Percentiles rank a stretch among this genome's conserved stretches.
phyloP scores from a whole-genome alignment of 805 yeast species.

The Teunomyces gatunensis region DNA sequence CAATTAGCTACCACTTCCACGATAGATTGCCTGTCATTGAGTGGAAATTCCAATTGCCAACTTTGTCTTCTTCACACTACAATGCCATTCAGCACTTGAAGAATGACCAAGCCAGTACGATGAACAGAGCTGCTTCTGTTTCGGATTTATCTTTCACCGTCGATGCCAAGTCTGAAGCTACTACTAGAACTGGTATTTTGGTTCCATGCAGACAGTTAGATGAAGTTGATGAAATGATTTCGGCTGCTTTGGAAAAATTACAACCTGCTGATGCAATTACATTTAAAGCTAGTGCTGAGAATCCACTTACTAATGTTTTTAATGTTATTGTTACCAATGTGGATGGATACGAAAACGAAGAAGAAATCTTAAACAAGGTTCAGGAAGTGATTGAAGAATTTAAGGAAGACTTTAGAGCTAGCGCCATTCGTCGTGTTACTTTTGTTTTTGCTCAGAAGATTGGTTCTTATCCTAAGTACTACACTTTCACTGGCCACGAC shows the following conservation, averaged over 20 bases:
- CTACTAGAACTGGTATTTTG: constrained; percentile 80
- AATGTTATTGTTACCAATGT: constrained; percentile 73
- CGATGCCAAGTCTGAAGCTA: constrained; percentile 62
- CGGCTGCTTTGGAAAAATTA: constrained; percentile 70
- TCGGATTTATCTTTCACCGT: constrained; percentile 88
- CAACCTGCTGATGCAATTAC: constrained; percentile 48
- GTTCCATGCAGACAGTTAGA: constrained; percentile 81
- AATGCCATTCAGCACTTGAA: constrained; percentile 60
- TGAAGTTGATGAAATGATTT: constrained; percentile 80
- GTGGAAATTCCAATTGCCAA: constrained; percentile 87
- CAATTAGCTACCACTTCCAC: constrained; percentile 58
- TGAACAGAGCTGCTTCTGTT: constrained; percentile 88
- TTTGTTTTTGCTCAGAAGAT: constrained; percentile 80
- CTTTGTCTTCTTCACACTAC: constrained; percentile 67
- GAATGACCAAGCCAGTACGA: constrained; percentile 36
- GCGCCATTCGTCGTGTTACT: constrained; percentile 87
- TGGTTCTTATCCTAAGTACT: constrained; percentile 92
- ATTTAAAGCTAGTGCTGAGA: constrained; percentile 26
- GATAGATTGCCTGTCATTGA: constrained; percentile 68
- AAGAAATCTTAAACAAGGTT: constrained; percentile 62
- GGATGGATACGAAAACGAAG: constrained; percentile 73
- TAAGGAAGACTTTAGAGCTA: constrained; percentile 64
- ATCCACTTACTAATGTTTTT: constrained; percentile 66
- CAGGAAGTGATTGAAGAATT: constrained; percentile 62
- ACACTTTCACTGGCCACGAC: constrained; percentile 87